Evolutionary conservation across 2,329 filamentous ascomycete species (phyloP).

Genomic region (Microsporum audouinii): DNA sequence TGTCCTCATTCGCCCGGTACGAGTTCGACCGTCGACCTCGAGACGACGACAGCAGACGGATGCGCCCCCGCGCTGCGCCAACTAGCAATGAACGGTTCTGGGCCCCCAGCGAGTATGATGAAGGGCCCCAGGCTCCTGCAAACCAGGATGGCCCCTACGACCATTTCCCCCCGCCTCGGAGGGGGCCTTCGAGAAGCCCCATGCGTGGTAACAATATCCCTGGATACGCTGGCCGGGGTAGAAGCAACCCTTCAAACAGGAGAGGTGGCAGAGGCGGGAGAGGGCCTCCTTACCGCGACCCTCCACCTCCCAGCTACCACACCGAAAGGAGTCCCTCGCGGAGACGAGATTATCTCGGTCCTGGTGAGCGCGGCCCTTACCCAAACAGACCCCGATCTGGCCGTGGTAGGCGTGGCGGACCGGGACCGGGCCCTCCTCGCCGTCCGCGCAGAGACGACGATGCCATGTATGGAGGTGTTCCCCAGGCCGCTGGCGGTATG

Average conservation of each 20-base stretch:
- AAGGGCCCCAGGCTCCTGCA: slow-evolving; percentile 22
- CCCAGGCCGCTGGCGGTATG: slow-evolving; percentile 30
- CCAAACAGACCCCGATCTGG: slow-evolving; percentile 8
- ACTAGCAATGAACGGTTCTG: not conserved
- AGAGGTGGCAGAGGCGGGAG: slow-evolving; percentile 31
- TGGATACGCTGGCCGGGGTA: slow-evolving; percentile 34
- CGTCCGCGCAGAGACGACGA: not conserved
- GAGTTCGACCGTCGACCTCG: slow-evolving; percentile 18
- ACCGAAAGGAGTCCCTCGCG: slow-evolving; percentile 11
- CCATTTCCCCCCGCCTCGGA: slow-evolving; percentile 42
- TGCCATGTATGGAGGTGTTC: not conserved
- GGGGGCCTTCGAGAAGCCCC: slow-evolving; percentile 40
- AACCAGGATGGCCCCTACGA: slow-evolving; percentile 26
- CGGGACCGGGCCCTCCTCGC: slow-evolving; percentile 13
- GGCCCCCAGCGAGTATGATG: slow-evolving; percentile 9
- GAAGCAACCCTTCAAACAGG: slow-evolving; percentile 17
- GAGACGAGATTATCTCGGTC: not conserved
- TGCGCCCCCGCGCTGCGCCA: slow-evolving; percentile 25
- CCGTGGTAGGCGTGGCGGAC: slow-evolving; percentile 21
- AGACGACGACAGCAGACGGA: slow-evolving; percentile 33
- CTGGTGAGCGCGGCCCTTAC: not conserved
- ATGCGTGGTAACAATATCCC: slow-evolving; percentile 25
- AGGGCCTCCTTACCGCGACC: slow-evolving; percentile 30
- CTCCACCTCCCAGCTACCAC: slow-evolving; percentile 41
- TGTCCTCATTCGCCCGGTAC: slow-evolving; percentile 33